Base-by-base conservation (phyloP, 139 green algal genomes). In the Chlorella sp. region DNA sequence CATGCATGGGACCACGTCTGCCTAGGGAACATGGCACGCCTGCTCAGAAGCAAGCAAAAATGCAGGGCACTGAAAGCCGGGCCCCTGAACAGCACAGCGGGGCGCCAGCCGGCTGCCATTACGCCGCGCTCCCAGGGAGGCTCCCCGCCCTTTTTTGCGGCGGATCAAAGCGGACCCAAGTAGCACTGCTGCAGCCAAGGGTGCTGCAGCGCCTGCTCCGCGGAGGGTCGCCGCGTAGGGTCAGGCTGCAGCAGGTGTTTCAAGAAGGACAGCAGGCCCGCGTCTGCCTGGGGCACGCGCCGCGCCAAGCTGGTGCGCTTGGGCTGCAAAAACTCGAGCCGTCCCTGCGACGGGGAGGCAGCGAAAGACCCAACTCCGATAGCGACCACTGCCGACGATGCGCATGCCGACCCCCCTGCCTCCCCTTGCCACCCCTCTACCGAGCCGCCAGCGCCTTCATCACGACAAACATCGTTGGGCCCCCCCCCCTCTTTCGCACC, bases 151-250 rank as follows among this genome's bases (percentile, higher is more conserved):
- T n/a, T n/a, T n/a, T n/a, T n/a, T n/a, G n/a, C n/a, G n/a, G n/a
- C n/a, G n/a, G n/a, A n/a, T n/a, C n/a, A n/a, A n/a, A n/a, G n/a
- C n/a, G n/a, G n/a, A n/a, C n/a, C n/a, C n/a, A n/a, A 62, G 42
- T 73, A 77, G 0, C 84, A 81, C 31, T 86, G 51, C 31, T 86
- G 42, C 68, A 97, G 83, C 92, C 92, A 97, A 7, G 91, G 91
- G 80, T 97, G 92, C 67, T 86, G 74, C 53, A 95, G 77, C 36
- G 92, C 92, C 53, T 95, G 84, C 19, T 77, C 77, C 0, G 93
- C 90, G 12, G 83, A 90, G 15, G 88, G 89, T 31, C 93, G 83
- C 76, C 82, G 64, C 14, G 62, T 29, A 8, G 91, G 90, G 79
- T 97, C 92, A 27, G 79, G n/a, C 31, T 73, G 62, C n/a, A 96